Conservation (phyloP, 2,329 filamentous ascomycete genomes). For the Hypoxylon sp. region DNA sequence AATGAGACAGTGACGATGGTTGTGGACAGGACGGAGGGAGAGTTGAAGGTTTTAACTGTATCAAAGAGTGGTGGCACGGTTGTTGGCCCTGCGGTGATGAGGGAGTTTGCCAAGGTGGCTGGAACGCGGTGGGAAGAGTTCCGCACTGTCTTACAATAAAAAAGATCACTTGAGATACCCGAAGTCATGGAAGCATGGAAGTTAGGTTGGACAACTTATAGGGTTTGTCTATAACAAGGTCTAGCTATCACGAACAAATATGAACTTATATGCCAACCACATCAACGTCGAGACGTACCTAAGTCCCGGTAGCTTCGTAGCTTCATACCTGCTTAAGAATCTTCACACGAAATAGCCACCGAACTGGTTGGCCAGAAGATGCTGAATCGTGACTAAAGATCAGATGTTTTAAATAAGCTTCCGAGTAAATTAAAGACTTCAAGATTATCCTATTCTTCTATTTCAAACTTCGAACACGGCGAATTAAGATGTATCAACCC, state of each 20-base stretch:
- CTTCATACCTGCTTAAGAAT: too few relatives aligned
- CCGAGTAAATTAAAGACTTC: too few relatives aligned
- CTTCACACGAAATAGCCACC: too few relatives aligned
- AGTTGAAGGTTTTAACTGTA: slow-evolving; percentile 70
- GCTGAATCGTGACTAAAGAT: too few relatives aligned
- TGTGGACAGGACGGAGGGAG: slow-evolving; percentile 68
- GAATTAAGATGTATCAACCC: slow-evolving; percentile 70
- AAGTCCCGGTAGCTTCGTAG: too few relatives aligned
- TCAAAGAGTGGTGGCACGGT: slow-evolving; percentile 85
- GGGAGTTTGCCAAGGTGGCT: slow-evolving; percentile 65
- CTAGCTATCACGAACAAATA: background rate
- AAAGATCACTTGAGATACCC: slow-evolving; percentile 33
- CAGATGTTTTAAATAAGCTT: too few relatives aligned
- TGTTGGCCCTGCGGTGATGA: slow-evolving; percentile 70
- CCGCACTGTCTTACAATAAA: slow-evolving; percentile 34
- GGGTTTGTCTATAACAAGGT: background rate
- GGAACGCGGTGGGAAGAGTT: slow-evolving; percentile 71
- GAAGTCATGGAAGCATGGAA: slow-evolving; percentile 20
- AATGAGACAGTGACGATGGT: slow-evolving; percentile 84
- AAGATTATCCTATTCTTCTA: too few relatives aligned
- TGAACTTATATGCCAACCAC: background rate
- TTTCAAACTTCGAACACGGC: too few relatives aligned
- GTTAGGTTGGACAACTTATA: too few relatives aligned
- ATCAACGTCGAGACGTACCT: too few relatives aligned
- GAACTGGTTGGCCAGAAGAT: too few relatives aligned